Evolutionary conservation across 2,329 filamentous ascomycete genomes (phyloP).

Genomic region (Nothophaeocryptopus gaeumannii): DNA sequence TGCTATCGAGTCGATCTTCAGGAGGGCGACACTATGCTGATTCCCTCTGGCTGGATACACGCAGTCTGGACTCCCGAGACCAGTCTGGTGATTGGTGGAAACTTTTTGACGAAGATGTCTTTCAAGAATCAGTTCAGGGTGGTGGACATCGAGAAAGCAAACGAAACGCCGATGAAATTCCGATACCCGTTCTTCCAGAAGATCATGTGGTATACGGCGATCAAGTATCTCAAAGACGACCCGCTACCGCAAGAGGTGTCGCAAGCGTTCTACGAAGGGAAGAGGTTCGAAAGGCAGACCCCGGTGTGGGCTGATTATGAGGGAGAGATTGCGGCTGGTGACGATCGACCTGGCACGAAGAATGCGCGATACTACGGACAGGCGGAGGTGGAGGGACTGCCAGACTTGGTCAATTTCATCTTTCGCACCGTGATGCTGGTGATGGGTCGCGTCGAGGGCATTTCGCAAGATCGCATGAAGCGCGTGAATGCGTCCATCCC

Average conservation of each 20-base stretch:
- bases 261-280: constrained; percentile 55
- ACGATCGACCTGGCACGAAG: constrained; percentile 48
- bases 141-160: constrained; percentile 64
- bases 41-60: constrained; percentile 70
- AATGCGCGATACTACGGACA: constrained; percentile 62
- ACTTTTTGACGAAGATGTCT: constrained; percentile 64
- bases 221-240: constrained; percentile 63
- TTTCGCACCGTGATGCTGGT: constrained; percentile 62
- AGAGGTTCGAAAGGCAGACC: constrained; percentile 54
- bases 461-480: constrained; percentile 57
- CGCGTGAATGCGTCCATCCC: constrained; percentile 62
- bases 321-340: constrained; percentile 49
- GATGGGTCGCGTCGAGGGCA: constrained; percentile 59
- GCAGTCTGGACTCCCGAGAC: constrained; percentile 69
- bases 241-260: constrained; percentile 58
- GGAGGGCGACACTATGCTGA: constrained; percentile 67
- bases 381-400: constrained; percentile 59
- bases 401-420: constrained; percentile 59
- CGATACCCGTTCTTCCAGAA: constrained; percentile 68
- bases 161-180: constrained; percentile 64
- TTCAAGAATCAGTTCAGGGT: constrained; percentile 66
- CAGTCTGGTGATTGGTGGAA: constrained; percentile 68
- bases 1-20: constrained; percentile 65
- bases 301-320: constrained; percentile 60
- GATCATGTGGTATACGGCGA: constrained; percentile 65